Evolutionary conservation across 208 protist genomes (phyloP).

Genomic region (Strigomonas galati): DNA sequence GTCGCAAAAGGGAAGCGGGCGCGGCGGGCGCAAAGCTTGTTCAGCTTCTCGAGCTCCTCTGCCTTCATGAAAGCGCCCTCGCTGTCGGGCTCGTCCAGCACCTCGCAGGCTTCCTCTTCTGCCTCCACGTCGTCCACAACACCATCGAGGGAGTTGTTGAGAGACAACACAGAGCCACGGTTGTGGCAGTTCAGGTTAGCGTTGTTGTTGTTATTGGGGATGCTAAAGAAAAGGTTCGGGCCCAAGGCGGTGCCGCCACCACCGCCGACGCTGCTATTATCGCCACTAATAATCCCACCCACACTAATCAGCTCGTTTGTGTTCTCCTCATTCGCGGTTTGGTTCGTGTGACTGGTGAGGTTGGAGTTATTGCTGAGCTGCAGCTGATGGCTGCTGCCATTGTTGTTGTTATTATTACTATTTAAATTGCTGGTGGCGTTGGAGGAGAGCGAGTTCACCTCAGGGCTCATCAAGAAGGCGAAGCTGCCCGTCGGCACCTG

Average conservation of each 20-base stretch:
- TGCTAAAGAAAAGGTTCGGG: background rate
- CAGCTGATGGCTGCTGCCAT: too few relatives aligned
- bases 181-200: background rate
- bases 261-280: background rate
- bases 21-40: slow-evolving; percentile 25
- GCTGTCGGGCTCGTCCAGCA: slow-evolving; percentile 2
- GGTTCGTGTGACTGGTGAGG: too few relatives aligned
- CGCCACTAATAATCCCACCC: background rate
- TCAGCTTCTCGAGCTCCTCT: slow-evolving; percentile 37
- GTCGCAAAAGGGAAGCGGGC: slow-evolving; percentile 36
- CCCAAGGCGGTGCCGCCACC: background rate
- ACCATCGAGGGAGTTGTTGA: too few relatives aligned
- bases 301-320: background rate
- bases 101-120: background rate
- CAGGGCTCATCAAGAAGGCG: background rate
- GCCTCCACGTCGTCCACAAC: background rate
- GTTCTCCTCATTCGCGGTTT: background rate
- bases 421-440: background rate
- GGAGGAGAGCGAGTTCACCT: background rate
- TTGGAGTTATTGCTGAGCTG: background rate
- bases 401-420: too few relatives aligned
- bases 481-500: background rate
- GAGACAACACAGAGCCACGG: too few relatives aligned
- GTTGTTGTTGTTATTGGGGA: background rate
- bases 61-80: slow-evolving; percentile 35